phyloP scores from a whole-genome alignment of 2,329 filamentous ascomycete genomes.

The Fonsecaea erecta region DNA sequence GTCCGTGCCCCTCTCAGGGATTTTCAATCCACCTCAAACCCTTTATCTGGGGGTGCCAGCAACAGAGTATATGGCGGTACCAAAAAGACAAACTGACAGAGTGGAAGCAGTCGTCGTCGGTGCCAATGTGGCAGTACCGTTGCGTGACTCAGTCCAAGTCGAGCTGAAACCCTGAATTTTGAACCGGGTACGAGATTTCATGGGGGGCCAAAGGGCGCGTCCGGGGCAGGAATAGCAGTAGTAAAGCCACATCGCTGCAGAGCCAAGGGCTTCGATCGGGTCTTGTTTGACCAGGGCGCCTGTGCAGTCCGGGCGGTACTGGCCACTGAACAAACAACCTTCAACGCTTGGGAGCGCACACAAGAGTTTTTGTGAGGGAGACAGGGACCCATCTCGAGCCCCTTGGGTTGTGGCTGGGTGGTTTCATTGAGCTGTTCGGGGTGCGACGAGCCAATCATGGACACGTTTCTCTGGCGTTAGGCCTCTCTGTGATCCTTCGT shows the following conservation, averaged over 20 bases:
- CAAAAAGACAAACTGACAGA: background rate
- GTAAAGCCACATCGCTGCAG: conserved; percentile 11
- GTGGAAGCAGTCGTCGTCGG: background rate
- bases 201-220: conserved; percentile 4
- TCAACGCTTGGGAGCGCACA: background rate
- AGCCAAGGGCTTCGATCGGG: conserved; percentile 10
- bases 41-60: background rate
- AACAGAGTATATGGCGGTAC: background rate
- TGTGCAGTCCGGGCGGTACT: background rate
- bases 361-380: conserved; percentile 9
- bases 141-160: conserved; percentile 20
- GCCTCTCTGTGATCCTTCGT: conserved; percentile 14
- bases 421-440: background rate
- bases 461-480: background rate
- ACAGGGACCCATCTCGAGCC: conserved; percentile 6
- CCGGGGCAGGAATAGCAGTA: conserved; percentile 17
- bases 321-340: conserved; percentile 10
- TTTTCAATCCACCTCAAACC: background rate
- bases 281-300: conserved; percentile 3
- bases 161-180: conserved; percentile 24
- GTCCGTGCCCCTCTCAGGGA: background rate
- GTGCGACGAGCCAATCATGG: conserved; percentile 9
- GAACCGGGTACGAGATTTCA: conserved; percentile 14
- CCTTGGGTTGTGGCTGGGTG: conserved; percentile 12
- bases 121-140: conserved; percentile 12